Conservation (phyloP, 106 monocot species). For the Acorus calamus region DNA sequence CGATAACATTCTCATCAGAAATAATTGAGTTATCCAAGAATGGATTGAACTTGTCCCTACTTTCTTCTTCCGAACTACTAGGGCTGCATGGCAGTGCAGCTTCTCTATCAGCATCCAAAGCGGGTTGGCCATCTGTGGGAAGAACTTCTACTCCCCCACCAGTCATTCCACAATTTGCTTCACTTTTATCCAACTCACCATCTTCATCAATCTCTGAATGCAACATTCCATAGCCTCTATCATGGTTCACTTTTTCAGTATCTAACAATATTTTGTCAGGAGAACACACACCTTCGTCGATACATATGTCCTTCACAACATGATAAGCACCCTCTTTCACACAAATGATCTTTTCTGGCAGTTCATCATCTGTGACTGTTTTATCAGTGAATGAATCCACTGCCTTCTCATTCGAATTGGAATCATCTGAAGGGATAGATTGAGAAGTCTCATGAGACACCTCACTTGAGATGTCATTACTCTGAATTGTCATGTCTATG, state of each 20-base stretch:
- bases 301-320: conserved; percentile 54
- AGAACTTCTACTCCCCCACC: too few species aligned
- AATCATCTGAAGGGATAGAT: too few species aligned
- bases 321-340: conserved; percentile 19
- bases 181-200: too few species aligned
- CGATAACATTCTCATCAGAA: not conserved
- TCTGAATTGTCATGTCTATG: too few species aligned
- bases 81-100: too few species aligned
- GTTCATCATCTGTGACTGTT: conserved; percentile 28
- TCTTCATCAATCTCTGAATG: not conserved
- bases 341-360: conserved; percentile 26
- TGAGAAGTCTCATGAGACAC: too few species aligned
- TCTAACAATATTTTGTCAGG: conserved; percentile 21
- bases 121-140: too few species aligned
- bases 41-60: not conserved
- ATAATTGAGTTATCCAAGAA: not conserved
- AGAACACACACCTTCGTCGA: conserved; percentile 37
- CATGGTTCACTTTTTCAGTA: not conserved
- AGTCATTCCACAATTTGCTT: too few species aligned
- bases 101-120: too few species aligned
- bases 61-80: not conserved
- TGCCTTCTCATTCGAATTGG: not conserved
- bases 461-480: too few species aligned
- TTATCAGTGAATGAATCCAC: conserved; percentile 25
- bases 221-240: not conserved